phyloP scores from a whole-genome alignment of 1,284 basidiomycete genomes.

The Coniferiporia sulphurascens region DNA sequence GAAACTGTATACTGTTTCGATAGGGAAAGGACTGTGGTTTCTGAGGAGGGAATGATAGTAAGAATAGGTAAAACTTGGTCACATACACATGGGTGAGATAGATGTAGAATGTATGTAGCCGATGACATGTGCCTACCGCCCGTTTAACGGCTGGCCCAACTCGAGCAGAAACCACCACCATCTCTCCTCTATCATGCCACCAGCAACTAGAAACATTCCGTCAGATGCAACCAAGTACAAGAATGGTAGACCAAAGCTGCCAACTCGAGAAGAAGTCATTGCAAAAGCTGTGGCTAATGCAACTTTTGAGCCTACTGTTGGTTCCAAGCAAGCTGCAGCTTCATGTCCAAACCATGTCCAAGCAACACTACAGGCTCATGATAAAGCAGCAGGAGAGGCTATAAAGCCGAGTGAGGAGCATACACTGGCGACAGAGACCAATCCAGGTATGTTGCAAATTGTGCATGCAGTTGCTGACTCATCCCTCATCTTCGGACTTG shows the following conservation, averaged over 20 bases:
- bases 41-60: no score
- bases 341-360: not conserved
- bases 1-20: no score
- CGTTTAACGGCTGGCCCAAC: no score
- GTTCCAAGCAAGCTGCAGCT: not conserved
- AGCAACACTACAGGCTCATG: not conserved
- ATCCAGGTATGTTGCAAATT: not conserved
- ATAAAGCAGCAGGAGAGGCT: not conserved
- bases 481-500: no score
- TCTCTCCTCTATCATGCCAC: no score
- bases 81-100: no score
- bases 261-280: not conserved
- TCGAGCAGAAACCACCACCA: no score
- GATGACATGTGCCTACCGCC: no score
- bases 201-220: no score
- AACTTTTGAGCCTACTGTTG: not conserved
- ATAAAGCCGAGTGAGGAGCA: not conserved
- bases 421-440: not conserved
- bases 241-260: not conserved
- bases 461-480: not conserved
- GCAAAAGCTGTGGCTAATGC: not conserved
- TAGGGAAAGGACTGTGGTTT: no score
- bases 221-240: not conserved
- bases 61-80: no score
- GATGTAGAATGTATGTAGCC: no score